Conservation (phyloP, 2,329 filamentous ascomycete species). For the Aspergillus tubingensis region DNA sequence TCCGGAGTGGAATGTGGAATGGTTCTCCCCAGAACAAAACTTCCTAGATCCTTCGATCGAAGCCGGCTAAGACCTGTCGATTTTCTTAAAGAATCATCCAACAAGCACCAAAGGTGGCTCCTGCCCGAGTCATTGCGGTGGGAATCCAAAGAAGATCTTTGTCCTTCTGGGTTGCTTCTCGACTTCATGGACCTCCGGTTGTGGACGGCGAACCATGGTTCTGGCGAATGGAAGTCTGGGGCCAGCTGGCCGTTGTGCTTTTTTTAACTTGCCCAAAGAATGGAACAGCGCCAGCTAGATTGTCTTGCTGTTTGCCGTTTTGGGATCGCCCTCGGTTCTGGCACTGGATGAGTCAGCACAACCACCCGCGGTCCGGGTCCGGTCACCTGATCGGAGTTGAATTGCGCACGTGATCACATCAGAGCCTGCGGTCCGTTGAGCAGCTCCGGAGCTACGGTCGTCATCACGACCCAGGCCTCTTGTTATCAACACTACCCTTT, state of each 20-base stretch:
- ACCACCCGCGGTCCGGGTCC: neutral
- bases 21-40: neutral
- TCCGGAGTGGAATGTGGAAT: neutral
- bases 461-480: slow-evolving; percentile 7
- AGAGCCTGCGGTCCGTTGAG: slow-evolving; percentile 23
- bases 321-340: neutral
- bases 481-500: neutral
- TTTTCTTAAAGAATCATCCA: too few relatives aligned
- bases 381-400: slow-evolving; percentile 11
- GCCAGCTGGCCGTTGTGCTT: slow-evolving; percentile 5
- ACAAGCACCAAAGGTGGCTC: too few relatives aligned
- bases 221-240: neutral
- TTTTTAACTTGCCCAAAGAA: slow-evolving; percentile 7
- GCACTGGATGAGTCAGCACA: neutral
- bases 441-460: slow-evolving; percentile 22
- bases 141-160: slow-evolving; percentile 1
- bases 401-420: slow-evolving; percentile 16
- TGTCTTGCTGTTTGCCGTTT: neutral
- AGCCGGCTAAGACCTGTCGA: too few relatives aligned
- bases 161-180: neutral
- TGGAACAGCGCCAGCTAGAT: neutral
- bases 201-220: slow-evolving; percentile 4
- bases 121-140: neutral
- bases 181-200: neutral
- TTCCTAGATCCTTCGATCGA: too few relatives aligned